A percentile compares a stretch with the other conserved stretches of the same genome.
These are phyloP conservation scores for Nemania sp. DNA, from an alignment of 2,329 filamentous ascomycete species.

Conservation along the genomic window DNA sequence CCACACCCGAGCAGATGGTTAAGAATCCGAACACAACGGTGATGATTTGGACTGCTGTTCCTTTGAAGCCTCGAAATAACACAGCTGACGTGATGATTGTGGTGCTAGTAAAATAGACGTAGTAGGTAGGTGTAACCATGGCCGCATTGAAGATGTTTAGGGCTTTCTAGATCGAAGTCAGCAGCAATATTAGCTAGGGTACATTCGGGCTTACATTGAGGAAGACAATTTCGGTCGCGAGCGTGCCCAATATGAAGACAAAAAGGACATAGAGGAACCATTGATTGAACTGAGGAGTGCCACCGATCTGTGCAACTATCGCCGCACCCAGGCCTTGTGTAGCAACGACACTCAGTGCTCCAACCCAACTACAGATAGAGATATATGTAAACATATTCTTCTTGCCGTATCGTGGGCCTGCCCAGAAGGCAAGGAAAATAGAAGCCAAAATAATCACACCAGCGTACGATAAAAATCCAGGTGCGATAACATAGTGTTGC, in stretches of 20 bases:
- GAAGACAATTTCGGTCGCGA: slow-evolving; percentile 94
- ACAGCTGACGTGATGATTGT: slow-evolving; percentile 95
- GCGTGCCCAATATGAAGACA: slow-evolving; percentile 88
- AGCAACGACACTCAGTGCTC: slow-evolving; percentile 92
- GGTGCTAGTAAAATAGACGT: slow-evolving; percentile 96
- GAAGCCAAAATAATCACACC: slow-evolving; percentile 84
- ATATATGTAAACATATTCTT: slow-evolving; percentile 98
- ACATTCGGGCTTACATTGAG: slow-evolving; percentile 79
- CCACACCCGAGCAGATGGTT: slow-evolving; percentile 91
- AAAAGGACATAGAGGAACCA: slow-evolving; percentile 96
- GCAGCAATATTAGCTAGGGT: slow-evolving; percentile 33
- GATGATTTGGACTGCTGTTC: slow-evolving; percentile 80
- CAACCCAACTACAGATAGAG: slow-evolving; percentile 94
- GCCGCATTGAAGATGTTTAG: slow-evolving; percentile 97
- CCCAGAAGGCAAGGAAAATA: slow-evolving; percentile 79
- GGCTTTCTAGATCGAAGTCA: slow-evolving; percentile 81
- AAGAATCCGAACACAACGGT: slow-evolving; percentile 95
- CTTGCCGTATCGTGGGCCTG: slow-evolving; percentile 89
- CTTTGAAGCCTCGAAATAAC: slow-evolving; percentile 93
- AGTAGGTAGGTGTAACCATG: slow-evolving; percentile 97
- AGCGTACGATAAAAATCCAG: slow-evolving; percentile 86
- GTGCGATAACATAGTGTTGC: slow-evolving; percentile 85
- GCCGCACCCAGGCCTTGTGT: slow-evolving; percentile 94
- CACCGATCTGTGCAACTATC: slow-evolving; percentile 86
- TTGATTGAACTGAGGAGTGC: slow-evolving; percentile 90